Evolutionary conservation across 2,329 filamentous ascomycete genomes (phyloP).

Genomic region (Pyricularia sp.): DNA sequence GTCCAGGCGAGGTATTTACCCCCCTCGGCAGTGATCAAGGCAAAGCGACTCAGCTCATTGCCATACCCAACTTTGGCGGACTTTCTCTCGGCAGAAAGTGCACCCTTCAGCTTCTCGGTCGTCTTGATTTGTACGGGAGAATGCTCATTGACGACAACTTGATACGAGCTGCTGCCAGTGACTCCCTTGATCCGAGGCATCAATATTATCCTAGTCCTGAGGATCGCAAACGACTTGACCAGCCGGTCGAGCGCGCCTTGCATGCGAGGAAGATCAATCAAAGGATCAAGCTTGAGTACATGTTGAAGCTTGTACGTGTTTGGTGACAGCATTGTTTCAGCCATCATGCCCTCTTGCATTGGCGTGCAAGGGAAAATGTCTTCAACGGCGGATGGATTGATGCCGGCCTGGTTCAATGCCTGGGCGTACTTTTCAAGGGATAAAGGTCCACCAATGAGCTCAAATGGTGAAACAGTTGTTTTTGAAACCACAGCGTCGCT

Average conservation of each 20-base stretch:
- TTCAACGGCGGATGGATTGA: slow-evolving; percentile 9
- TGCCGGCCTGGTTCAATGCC: background rate
- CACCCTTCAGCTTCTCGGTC: background rate
- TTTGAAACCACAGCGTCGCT: background rate
- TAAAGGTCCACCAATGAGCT: background rate
- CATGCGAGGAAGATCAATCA: background rate
- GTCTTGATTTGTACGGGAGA: background rate
- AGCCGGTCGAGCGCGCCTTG: background rate
- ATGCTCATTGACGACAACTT: slow-evolving; percentile 8
- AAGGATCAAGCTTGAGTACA: background rate
- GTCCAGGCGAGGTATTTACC: slow-evolving; percentile 13
- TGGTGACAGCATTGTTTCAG: background rate
- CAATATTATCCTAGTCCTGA: background rate
- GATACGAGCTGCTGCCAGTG: slow-evolving; percentile 9
- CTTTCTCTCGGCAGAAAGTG: background rate
- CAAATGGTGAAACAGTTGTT: slow-evolving; percentile 9
- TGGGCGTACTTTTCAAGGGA: background rate
- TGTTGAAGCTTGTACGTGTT: background rate
- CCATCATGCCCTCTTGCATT: slow-evolving; percentile 1
- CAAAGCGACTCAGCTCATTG: slow-evolving; percentile 10
- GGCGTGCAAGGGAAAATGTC: slow-evolving; percentile 6
- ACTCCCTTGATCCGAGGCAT: slow-evolving; percentile 6
- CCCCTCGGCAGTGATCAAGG: slow-evolving; percentile 7
- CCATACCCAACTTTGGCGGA: slow-evolving; percentile 4
- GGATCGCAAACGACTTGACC: background rate